phyloP scores from a whole-genome alignment of 768 basidiomycete genomes.

The Pisolithus orientalis region DNA sequence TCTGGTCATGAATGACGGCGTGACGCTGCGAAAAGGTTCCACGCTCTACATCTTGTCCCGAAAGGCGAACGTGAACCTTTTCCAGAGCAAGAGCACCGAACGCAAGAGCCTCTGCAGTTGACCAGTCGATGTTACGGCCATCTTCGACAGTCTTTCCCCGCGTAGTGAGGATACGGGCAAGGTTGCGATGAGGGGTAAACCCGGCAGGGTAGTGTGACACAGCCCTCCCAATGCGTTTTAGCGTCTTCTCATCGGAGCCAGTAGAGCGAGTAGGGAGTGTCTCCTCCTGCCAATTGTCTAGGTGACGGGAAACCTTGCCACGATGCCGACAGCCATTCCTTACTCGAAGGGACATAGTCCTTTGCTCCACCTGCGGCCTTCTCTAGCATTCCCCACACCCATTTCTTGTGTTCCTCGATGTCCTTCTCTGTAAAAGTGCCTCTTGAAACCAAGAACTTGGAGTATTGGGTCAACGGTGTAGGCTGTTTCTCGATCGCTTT shows the following conservation, averaged over 20 bases:
- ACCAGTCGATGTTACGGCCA: constrained; percentile 92
- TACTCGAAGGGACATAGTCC: constrained; percentile 90
- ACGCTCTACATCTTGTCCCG: constrained; percentile 97
- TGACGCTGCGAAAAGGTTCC: constrained; percentile 99
- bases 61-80: constrained; percentile 89
- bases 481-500: constrained; percentile 92
- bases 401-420: constrained; percentile 96
- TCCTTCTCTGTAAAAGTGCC: constrained; percentile 94
- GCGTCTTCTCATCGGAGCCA: constrained; percentile 67
- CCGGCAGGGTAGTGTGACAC: constrained; percentile 82
- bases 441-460: constrained; percentile 83
- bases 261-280: constrained; percentile 89
- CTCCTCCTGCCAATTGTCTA: constrained; percentile 86
- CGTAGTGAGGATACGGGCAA: constrained; percentile 81
- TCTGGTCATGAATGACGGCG: constrained; percentile 94
- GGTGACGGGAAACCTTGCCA: constrained; percentile 99
- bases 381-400: constrained; percentile 99
- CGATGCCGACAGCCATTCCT: constrained; percentile 96
- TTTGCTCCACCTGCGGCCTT: constrained; percentile 90
- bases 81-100: constrained; percentile 92
- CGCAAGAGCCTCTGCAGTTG: constrained; percentile 95
- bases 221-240: constrained; percentile 79
- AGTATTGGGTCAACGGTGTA: constrained; percentile 86
- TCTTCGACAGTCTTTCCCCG: constrained; percentile 92
- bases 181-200: constrained; percentile 87